A percentile compares a stretch with the other conserved stretches of the same genome.
These are phyloP conservation scores for Beauveria brongniartii DNA, from an alignment of 2,329 filamentous ascomycete species.

Conservation along the genomic window DNA sequence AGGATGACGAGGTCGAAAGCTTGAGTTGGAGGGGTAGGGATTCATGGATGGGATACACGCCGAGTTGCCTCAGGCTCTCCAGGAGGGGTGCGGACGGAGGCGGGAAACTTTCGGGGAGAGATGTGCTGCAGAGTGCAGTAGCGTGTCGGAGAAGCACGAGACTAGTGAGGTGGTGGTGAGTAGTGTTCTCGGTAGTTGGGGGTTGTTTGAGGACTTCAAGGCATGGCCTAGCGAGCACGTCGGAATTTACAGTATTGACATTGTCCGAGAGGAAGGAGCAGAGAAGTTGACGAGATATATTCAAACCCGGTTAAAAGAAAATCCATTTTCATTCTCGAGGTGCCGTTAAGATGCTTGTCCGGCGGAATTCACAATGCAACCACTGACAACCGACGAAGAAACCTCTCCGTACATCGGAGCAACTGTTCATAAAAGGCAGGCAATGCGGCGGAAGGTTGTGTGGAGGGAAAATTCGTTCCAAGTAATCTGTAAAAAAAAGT, in stretches of 20 bases:
- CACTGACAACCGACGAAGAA: not conserved
- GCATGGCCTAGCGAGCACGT: not conserved
- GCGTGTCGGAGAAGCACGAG: not conserved
- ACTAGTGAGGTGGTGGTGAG: not conserved
- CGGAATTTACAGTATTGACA: not conserved
- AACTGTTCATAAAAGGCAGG: not conserved
- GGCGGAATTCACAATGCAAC: not conserved
- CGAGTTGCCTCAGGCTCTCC: not conserved
- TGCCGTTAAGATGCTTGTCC: not conserved
- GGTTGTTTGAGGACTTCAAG: not conserved
- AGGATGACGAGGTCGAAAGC: no score
- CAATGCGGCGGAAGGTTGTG: not conserved
- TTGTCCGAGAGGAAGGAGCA: not conserved
- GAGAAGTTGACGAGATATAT: not conserved
- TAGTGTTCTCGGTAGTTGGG: not conserved
- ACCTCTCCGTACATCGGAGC: slow-evolving; percentile 6
- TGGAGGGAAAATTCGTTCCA: not conserved
- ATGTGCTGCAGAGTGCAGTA: not conserved
- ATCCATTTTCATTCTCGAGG: no score
- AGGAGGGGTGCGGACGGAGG: not conserved
- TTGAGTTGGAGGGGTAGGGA: no score
- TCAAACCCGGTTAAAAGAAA: no score
- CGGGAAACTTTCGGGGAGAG: not conserved
- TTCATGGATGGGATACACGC: no score
- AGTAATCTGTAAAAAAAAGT: not conserved